phyloP scores from a whole-genome alignment of 106 monocot genomes.

The Phalaenopsis aphrodite region DNA sequence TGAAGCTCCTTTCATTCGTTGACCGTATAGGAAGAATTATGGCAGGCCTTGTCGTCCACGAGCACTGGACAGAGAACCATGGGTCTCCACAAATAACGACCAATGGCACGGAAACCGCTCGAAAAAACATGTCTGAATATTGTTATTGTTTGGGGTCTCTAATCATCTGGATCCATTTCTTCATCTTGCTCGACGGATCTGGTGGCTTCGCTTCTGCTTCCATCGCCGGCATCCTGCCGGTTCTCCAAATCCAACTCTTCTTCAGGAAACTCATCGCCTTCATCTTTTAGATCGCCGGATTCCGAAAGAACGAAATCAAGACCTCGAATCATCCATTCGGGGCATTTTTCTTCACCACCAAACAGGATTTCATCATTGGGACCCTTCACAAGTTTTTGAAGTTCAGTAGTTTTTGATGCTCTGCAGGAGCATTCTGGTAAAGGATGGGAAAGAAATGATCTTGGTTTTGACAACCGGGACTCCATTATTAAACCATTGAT shows the following conservation, averaged over 20 bases:
- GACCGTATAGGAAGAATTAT: too few species aligned
- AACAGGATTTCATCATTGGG: constrained; percentile 19
- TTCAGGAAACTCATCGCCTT: constrained; percentile 40
- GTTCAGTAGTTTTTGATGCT: constrained; percentile 21
- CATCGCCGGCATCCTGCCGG: constrained; percentile 32
- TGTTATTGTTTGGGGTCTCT: neutral
- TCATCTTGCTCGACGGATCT: constrained; percentile 43
- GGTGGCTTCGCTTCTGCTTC: constrained; percentile 16
- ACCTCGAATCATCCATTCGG: constrained; percentile 50
- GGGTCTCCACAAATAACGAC: too few species aligned
- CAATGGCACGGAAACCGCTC: too few species aligned
- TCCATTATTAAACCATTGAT: constrained; percentile 46
- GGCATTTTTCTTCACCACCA: constrained; percentile 53
- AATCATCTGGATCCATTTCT: constrained; percentile 88
- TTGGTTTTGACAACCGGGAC: constrained; percentile 39
- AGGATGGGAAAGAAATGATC: constrained; percentile 74
- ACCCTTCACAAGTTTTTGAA: constrained; percentile 10
- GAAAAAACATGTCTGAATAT: neutral
- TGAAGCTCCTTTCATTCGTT: too few species aligned
- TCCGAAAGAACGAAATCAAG: constrained; percentile 16
- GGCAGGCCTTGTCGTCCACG: neutral
- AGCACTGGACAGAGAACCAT: too few species aligned
- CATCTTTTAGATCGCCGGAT: constrained; percentile 21
- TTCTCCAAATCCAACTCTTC: constrained; percentile 39
- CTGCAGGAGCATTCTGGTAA: constrained; percentile 84